Conservation (phyloP, 495 filamentous ascomycete genomes). For the Hamigera avellanea region DNA sequence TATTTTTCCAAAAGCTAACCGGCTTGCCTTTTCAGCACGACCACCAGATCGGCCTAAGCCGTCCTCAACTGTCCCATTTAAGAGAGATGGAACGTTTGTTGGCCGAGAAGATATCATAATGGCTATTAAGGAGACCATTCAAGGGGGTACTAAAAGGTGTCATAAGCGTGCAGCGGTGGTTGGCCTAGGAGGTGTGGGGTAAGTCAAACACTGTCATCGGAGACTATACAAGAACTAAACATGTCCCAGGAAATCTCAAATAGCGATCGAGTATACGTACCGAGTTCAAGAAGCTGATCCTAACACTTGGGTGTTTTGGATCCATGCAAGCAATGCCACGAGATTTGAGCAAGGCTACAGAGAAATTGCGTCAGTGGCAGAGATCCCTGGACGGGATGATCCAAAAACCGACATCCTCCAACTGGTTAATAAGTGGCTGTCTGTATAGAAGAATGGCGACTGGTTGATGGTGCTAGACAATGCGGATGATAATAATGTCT, state of each 20-base stretch:
- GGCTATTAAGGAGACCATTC: constrained; percentile 15
- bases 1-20: no score
- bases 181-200: constrained; percentile 42
- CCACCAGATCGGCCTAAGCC: neutral
- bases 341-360: constrained; percentile 33
- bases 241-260: constrained; percentile 42
- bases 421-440: constrained; percentile 10
- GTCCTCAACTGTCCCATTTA: constrained; percentile 19
- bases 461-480: constrained; percentile 26
- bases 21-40: no score
- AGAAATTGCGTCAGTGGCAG: constrained; percentile 22
- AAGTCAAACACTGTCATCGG: constrained; percentile 3
- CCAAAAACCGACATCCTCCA: constrained; percentile 9
- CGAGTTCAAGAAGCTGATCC: constrained; percentile 17
- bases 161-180: constrained; percentile 19
- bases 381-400: constrained; percentile 11
- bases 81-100: constrained; percentile 28
- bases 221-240: constrained; percentile 1
- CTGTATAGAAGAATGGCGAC: constrained; percentile 3
- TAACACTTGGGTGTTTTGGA: constrained; percentile 33
- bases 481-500: constrained; percentile 16
- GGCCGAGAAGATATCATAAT: constrained; percentile 23
- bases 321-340: constrained; percentile 21
- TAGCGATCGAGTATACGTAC: constrained; percentile 39
- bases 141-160: neutral